Base-by-base conservation (phyloP, 305 asterid genomes). In the Fraxinus paxiana region DNA sequence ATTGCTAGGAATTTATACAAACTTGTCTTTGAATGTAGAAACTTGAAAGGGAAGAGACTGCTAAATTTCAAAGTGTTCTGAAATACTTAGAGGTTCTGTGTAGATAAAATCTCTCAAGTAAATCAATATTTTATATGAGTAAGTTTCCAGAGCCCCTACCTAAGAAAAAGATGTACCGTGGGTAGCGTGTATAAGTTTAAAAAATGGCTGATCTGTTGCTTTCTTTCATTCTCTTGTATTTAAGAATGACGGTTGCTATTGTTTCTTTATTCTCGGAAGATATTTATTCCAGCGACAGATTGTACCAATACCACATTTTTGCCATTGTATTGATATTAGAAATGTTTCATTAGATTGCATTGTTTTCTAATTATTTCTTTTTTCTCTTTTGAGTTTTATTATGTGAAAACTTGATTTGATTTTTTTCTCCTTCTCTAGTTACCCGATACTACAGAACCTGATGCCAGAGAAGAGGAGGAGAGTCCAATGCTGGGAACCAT, bases 381-480 rank as follows among this genome's bases (percentile, higher is more conserved):
- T 78, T 54, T 85, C 37, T 37, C 79, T 10, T 37, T 81, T 76
- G 75, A 75, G 84, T 59, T 22, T 80, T 76, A 59, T 79, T 56
- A 13, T 83, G 15, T 69, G 80, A 26, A 77, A 73, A n/a, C 77
- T 84, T 79, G 77, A 59, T 76, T 81, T 88, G 81, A 79, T 67
- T 41, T 80, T 77, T 78, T 86, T 59, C 76, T 77, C 85, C 74
- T 65, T 82, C 78, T 84, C 81, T 84, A 96, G 99, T 81, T 88
- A 83, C 88, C 92, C 75, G 94, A 85, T 79, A 77, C 87, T 72
- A 18, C 76, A 87, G 97, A 90, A 84, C 83, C 90, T 75, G 98
- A 86, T 84, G 87, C 87, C 75, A 85, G 88, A 87, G 92, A 92
- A 70, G 97, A 88, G 85, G 96, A 88, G 80, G 97, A 94, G 90